Evolutionary conservation across 2,329 filamentous ascomycete species (phyloP).

Genomic region (Eurotiales sp.): DNA sequence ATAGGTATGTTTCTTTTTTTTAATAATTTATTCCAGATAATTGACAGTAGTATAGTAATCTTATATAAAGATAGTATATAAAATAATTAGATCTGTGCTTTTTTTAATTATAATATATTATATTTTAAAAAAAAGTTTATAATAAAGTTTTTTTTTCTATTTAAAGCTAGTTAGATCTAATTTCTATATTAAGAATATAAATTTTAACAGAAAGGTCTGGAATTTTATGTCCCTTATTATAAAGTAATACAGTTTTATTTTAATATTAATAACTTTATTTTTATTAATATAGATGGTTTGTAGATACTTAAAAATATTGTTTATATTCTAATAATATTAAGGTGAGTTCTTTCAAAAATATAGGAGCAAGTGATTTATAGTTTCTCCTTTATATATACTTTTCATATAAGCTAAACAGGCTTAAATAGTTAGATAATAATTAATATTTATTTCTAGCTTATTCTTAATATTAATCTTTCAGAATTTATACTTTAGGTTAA

Average conservation of each 20-base stretch:
- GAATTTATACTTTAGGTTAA: conserved; percentile 14
- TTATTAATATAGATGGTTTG: background rate
- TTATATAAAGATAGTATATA: background rate
- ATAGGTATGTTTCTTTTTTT: background rate
- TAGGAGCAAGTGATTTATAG: background rate
- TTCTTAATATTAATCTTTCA: conserved; percentile 12
- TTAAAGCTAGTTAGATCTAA: background rate
- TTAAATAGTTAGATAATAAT: conserved; percentile 6
- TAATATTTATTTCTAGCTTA: conserved; percentile 12
- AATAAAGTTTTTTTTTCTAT: conserved; percentile 3
- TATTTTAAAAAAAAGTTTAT: background rate
- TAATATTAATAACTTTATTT: background rate
- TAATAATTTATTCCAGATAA: background rate
- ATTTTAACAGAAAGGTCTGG: conserved; percentile 3
- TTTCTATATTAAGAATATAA: background rate
- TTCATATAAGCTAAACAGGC: conserved; percentile 7
- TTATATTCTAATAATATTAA: background rate
- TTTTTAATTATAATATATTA: background rate
- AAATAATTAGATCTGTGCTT: background rate
- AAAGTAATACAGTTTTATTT: background rate
- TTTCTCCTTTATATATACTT: background rate
- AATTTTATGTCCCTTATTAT: background rate
- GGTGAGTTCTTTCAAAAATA: background rate
- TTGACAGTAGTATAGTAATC: background rate
- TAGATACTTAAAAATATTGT: conserved; percentile 3